Conservation (phyloP, 1,284 basidiomycete species). For the Grifola frondosa region DNA sequence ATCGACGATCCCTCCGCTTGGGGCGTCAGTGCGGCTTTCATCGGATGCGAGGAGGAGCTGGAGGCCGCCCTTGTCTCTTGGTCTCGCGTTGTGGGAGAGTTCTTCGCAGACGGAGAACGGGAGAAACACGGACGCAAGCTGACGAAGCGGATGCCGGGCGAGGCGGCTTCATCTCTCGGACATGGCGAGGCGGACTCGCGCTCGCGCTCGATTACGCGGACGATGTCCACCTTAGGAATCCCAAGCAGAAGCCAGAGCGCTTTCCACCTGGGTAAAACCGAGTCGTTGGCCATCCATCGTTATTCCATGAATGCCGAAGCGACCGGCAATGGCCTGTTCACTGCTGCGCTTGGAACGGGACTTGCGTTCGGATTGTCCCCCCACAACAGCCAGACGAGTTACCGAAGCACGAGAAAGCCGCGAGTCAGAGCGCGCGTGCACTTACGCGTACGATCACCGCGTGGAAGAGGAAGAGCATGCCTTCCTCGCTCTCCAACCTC, state of each 20-base stretch:
- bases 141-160: constrained; percentile 19
- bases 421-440: constrained; percentile 14
- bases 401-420: too few species aligned
- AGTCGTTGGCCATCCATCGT: constrained; percentile 10
- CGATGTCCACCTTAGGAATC: constrained; percentile 9
- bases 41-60: constrained; percentile 50
- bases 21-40: constrained; percentile 60
- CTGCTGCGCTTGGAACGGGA: constrained; percentile 31
- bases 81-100: constrained; percentile 59
- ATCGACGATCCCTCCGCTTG: constrained; percentile 59
- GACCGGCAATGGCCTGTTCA: constrained; percentile 27
- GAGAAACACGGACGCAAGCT: constrained; percentile 18
- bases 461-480: constrained; percentile 28
- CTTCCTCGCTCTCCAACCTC: constrained; percentile 23
- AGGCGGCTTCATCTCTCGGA: constrained; percentile 8
- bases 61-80: constrained; percentile 60
- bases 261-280: constrained; percentile 12
- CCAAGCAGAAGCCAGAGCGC: constrained; percentile 26
- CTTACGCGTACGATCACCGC: constrained; percentile 22
- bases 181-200: constrained; percentile 10
- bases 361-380: constrained; percentile 28
- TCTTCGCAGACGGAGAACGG: constrained; percentile 44
- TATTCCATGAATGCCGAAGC: constrained; percentile 14
- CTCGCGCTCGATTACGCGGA: constrained; percentile 6
- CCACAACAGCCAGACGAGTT: constrained; percentile 10